Conservation (phyloP, 1,284 basidiomycete species). For the Naganishia cerealis region DNA sequence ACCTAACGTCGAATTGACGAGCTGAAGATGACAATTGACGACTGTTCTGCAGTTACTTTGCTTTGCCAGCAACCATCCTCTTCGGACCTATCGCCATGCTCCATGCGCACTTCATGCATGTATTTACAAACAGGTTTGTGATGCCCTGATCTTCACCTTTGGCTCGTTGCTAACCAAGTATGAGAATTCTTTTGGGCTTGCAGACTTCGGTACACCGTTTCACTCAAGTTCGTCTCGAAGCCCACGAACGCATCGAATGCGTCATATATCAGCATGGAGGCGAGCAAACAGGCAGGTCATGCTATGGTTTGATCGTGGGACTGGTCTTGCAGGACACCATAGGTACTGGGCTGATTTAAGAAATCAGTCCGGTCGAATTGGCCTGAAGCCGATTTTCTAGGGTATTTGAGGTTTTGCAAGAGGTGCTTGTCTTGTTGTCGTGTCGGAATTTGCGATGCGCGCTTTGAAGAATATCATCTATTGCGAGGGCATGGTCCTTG, state of each 20-base stretch:
- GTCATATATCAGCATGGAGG: conserved; percentile 11
- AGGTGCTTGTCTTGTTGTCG: too few species aligned
- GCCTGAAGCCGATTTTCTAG: too few species aligned
- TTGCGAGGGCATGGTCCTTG: too few species aligned
- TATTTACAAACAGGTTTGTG: conserved; percentile 42
- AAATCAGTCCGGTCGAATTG: too few species aligned
- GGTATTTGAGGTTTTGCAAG: too few species aligned
- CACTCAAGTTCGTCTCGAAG: conserved; percentile 10
- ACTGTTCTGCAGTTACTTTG: conserved; percentile 36
- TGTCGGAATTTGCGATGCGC: too few species aligned
- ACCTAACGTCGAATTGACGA: conserved; percentile 8
- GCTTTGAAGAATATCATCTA: too few species aligned
- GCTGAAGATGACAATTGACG: conserved; percentile 12
- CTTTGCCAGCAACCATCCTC: conserved; percentile 43
- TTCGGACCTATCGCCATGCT: conserved; percentile 46
- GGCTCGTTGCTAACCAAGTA: background rate
- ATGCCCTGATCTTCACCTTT: background rate
- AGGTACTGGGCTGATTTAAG: too few species aligned
- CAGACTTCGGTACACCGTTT: conserved; percentile 19
- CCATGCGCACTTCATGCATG: conserved; percentile 46
- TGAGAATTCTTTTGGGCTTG: background rate
- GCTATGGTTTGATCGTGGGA: conserved; percentile 10
- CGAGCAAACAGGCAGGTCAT: conserved; percentile 11
- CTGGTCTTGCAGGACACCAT: background rate
- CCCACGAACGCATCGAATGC: background rate